Conservation (phyloP, 2,329 filamentous ascomycete genomes). For the Pestalotiopsis sp. region DNA sequence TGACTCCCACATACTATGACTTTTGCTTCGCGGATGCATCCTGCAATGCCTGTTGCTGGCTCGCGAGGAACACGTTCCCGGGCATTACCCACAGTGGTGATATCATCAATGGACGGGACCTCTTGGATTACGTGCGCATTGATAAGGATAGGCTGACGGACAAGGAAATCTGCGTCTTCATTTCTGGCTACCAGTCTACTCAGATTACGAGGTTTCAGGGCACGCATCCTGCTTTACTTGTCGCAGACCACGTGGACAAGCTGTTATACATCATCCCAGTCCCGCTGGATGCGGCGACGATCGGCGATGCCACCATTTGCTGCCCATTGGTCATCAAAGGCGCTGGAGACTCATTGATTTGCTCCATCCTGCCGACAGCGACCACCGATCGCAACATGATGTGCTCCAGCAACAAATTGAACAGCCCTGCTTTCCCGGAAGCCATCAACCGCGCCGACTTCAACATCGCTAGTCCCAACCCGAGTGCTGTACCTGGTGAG, state of each 20-base stretch:
- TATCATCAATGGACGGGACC: constrained; percentile 17
- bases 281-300: constrained; percentile 28
- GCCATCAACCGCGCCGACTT: background rate
- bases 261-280: constrained; percentile 27
- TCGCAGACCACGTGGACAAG: constrained; percentile 21
- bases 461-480: background rate
- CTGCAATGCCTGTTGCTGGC: constrained; percentile 22
- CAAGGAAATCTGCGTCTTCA: constrained; percentile 24
- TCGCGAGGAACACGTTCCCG: constrained; percentile 19
- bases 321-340: constrained; percentile 26
- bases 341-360: constrained; percentile 23
- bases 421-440: constrained; percentile 9
- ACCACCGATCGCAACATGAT: constrained; percentile 23
- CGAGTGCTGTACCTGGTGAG: background rate
- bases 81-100: constrained; percentile 28
- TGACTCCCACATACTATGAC: constrained; percentile 28
- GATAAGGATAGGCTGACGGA: constrained; percentile 14
- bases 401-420: constrained; percentile 17
- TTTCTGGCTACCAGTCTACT: constrained; percentile 25
- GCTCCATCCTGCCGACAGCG: constrained; percentile 26
- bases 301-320: constrained; percentile 27
- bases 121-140: constrained; percentile 24
- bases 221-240: constrained; percentile 20
- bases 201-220: constrained; percentile 21
- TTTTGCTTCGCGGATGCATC: constrained; percentile 26